These are phyloP conservation scores for Ophiostoma piceae DNA, from an alignment of 2,329 filamentous ascomycete genomes.

Conservation along the genomic window DNA sequence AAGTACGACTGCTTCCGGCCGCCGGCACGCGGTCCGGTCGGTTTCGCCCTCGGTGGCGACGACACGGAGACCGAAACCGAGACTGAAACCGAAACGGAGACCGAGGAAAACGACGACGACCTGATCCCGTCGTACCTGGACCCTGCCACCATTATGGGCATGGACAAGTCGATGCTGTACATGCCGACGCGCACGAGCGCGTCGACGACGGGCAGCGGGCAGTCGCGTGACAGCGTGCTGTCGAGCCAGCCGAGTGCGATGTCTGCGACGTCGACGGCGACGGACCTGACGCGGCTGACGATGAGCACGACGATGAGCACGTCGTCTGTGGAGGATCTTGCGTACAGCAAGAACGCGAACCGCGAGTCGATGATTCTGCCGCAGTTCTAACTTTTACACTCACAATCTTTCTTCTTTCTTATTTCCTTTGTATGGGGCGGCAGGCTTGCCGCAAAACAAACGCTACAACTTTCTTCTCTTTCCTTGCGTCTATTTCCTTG, in stretches of 20 bases:
- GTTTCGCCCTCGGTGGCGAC: conserved; percentile 28
- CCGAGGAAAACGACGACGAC: conserved; percentile 23
- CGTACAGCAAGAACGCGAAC: conserved; percentile 24
- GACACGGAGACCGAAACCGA: conserved; percentile 32
- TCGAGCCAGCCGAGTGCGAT: conserved; percentile 42
- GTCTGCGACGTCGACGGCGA: conserved; percentile 50
- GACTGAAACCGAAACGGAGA: conserved; percentile 22
- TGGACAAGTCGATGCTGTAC: conserved; percentile 33
- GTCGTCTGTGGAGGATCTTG: conserved; percentile 38
- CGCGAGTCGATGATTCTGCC: conserved; percentile 8
- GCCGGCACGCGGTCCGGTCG: conserved; percentile 16
- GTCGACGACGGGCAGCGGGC: conserved; percentile 49
- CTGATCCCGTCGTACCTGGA: conserved; percentile 20
- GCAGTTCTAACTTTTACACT: background rate
- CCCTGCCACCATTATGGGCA: conserved; percentile 28
- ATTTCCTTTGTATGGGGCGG: background rate
- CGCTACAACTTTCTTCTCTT: background rate
- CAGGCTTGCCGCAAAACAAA: background rate
- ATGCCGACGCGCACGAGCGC: conserved; percentile 47
- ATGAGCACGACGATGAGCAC: conserved; percentile 43
- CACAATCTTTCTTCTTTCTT: background rate
- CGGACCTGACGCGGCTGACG: conserved; percentile 43
- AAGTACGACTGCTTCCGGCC: conserved; percentile 39
- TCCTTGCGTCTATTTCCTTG: background rate
- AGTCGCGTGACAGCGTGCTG: conserved; percentile 44